Evolutionary conservation across 2,329 filamentous ascomycete genomes (phyloP), one percentile per base, ranked within the genome.

Genomic region (Venturia aucupariae): DNA sequence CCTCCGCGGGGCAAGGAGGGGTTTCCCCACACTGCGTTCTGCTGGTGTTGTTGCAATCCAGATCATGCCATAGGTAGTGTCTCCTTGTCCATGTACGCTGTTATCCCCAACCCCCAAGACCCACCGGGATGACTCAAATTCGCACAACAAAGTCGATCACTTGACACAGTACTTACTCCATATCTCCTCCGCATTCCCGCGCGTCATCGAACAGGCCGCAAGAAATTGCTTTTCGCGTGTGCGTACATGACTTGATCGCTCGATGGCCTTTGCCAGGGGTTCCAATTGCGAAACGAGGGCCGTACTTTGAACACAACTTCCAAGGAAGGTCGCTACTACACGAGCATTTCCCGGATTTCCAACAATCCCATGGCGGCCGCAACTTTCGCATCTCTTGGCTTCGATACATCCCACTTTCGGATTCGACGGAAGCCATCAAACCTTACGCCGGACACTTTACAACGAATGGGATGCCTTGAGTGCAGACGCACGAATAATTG

Each of bases 291-390:
- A 32, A 35, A 35, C 30, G 30, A 57, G 51, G 51, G 51, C 30
- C n/a, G 51, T 57, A 35, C n/a, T n/a, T n/a, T n/a, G n/a, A 35
- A 32, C 35, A 35, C n/a, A 10, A 57, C 30, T 55, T 55, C 48
- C 51, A 38, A 35, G 51, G 51, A 27, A 35, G 27, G 15, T 22
- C 19, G 51, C 30, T 57, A 35, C 5, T 38, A 35, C 35, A 57
- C 30, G 51, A 57, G 51, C 51, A 57, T n/a, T 57, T 35, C 51
- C 51, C 51, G 51, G 51, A 35, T 48, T 57, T 35, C 27, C 51
- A 32, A 57, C 27, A 57, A 57, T 35, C 15, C 51, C 51, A 57
- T 57, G 3, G 46, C 51, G 30, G 27, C 51, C 51, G 27, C 51
- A 57, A 19, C 27, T 57, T 57, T 57, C 27, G 27, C 51, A 57